These are phyloP conservation scores for Barbarea vulgaris DNA, from an alignment of 345 rosid genomes.

Conservation along the genomic window DNA sequence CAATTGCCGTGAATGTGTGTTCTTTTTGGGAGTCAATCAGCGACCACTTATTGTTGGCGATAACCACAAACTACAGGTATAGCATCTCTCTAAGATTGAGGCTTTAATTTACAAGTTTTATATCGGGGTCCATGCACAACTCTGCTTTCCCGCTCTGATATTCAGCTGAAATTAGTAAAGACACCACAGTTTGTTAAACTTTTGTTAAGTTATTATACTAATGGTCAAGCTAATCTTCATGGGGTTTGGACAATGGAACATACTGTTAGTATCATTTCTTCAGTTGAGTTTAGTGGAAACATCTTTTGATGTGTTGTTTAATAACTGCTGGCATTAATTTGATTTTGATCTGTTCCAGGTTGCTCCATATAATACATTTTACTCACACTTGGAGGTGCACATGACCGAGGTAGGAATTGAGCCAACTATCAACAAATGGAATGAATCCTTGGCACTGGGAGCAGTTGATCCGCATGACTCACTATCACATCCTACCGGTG, in stretches of 20 bases:
- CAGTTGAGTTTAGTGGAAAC: not conserved
- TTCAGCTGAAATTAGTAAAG: conserved; percentile 3
- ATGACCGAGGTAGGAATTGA: conserved; percentile 80
- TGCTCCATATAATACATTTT: conserved; percentile 95
- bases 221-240: conserved; percentile 6
- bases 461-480: conserved; percentile 89
- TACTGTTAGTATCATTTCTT: conserved; percentile 10
- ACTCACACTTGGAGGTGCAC: conserved; percentile 86
- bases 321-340: conserved; percentile 26
- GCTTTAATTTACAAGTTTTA: not conserved
- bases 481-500: conserved; percentile 89
- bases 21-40: conserved; percentile 98
- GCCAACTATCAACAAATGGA: conserved; percentile 85
- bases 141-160: not conserved
- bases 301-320: conserved; percentile 10
- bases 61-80: conserved; percentile 93
- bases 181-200: not conserved
- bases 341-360: conserved; percentile 53
- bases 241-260: not conserved
- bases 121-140: not conserved
- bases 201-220: not conserved
- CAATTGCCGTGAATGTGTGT: conserved; percentile 94
- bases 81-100: conserved; percentile 26
- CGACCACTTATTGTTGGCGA: conserved; percentile 94
- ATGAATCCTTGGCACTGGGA: conserved; percentile 82